Evolutionary conservation across 106 monocot species (phyloP), one percentile per base, ranked within the genome.

Genomic region (Cymbidium sinense): DNA sequence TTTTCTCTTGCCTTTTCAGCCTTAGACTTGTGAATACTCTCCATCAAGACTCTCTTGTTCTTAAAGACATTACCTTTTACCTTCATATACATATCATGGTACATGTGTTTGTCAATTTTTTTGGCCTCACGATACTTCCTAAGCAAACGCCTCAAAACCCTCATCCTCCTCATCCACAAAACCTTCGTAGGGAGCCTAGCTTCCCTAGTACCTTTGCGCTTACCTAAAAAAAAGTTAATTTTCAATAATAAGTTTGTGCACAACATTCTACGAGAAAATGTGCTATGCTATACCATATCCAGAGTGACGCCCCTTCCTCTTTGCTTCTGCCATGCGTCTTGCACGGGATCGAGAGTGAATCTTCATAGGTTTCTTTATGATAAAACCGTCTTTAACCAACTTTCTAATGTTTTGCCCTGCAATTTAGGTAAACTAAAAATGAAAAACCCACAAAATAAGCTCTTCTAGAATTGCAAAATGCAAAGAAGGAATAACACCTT

Each of bases 91-190:
- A 87, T 87, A 47, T 81, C 83, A 76, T 87, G 86, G 27, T 87
- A 87, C 81, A 87, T 87, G 75, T 87, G 86, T 44, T 81, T 87
- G 83, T 87, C 86, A 78, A 87, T 83, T 58, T 87, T 87, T 78
- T 87, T 87, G 15, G 86, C 72, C 28, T 87, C 86, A 0, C 86
- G 75, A 44, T 86, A 86, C 64, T 86, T 86, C 36, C 79, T 78
- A 65, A 85, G 70, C 79, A 85, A 58, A 36, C 85, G 85, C 37
- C 86, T 79, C 35, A 86, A 75, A 47, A 86, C 82, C 21, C 86
- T 82, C 86, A 86, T 86, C 39, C 86, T 82, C 50, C 86, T 82
- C 86, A 86, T 86, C 86, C 86, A 86, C 50, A 86, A 77, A 35
- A 86, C 29, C 83, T 86, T 86, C 20, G 86, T 83, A 7, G 86